A percentile compares a stretch with the other conserved stretches of the same genome.
These are phyloP conservation scores for Tricholoma hemisulphureum DNA, from an alignment of 768 basidiomycete genomes.

Conservation along the genomic window DNA sequence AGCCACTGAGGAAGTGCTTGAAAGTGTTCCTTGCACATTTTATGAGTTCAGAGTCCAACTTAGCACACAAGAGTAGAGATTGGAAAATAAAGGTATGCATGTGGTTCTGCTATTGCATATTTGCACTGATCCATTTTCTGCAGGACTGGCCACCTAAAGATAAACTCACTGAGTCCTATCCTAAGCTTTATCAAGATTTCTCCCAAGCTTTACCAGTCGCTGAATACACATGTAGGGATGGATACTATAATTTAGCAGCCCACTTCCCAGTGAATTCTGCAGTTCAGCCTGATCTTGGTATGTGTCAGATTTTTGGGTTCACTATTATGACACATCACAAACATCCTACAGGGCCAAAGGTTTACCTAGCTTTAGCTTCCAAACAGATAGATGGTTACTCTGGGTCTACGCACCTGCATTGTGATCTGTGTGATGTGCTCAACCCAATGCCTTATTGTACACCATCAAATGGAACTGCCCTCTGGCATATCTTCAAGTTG, in stretches of 20 bases:
- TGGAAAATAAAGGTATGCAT: not conserved
- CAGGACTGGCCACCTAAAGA: slow-evolving; percentile 90
- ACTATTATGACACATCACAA: not conserved
- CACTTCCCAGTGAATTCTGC: slow-evolving; percentile 75
- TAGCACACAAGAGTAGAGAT: not conserved
- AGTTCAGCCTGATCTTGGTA: slow-evolving; percentile 75
- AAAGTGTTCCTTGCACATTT: not conserved
- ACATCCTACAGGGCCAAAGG: too few species aligned
- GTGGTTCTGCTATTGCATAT: not conserved
- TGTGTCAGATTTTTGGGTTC: slow-evolving; percentile 21
- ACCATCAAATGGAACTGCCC: slow-evolving; percentile 60
- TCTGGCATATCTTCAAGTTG: slow-evolving; percentile 86
- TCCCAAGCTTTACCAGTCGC: slow-evolving; percentile 78
- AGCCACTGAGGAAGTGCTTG: not conserved
- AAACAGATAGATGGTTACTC: too few species aligned
- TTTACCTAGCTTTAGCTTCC: too few species aligned
- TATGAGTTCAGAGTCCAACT: not conserved
- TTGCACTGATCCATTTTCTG: not conserved
- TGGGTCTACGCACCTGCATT: too few species aligned
- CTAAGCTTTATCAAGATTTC: slow-evolving; percentile 83
- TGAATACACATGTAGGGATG: slow-evolving; percentile 84
- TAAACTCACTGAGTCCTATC: slow-evolving; percentile 80
- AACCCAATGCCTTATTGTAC: slow-evolving; percentile 79
- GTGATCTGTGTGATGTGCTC: too few species aligned
- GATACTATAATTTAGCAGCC: slow-evolving; percentile 80